Evolutionary conservation across 108 stramenopile genomes (phyloP), one percentile per base, ranked within the genome.

Genomic region (Chaetoceros muelleri): DNA sequence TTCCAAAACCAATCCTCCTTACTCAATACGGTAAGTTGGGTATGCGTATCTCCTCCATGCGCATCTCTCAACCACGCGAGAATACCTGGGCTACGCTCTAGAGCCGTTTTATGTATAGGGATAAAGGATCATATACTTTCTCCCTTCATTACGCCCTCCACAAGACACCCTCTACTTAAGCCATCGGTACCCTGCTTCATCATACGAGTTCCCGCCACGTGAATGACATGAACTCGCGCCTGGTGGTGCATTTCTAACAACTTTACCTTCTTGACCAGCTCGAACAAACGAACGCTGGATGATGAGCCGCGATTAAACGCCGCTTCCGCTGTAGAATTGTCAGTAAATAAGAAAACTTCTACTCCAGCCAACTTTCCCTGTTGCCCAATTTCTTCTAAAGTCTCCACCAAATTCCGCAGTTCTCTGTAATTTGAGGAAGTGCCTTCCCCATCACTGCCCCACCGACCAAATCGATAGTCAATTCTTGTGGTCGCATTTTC

Each of bases 111-210:
- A 40, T 40, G 34, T 40, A 40, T 40, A 40, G 34, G 34, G 34
- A 40, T 40, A 13, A 40, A 40, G 13, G 34, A 40, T 13, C 8
- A 10, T 13, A 40, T 40, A 13, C 8, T 40, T 40, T 40, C 13
- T 40, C 34, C 34, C 5, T 5, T 13, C 34, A 40, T 40, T 10
- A 40, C 34, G 5, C 34, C 34, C 34, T 5, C 34, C 5, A 13
- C 13, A 10, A 40, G 13, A 13, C 13, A 10, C 8, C 57, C 57
- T 5, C 65, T 55, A 21, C 57, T 51, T 16, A 66, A 51, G 2
- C 65, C 65, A 28, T 66, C 65, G 16, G 65, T 66, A 5, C 65
- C 58, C 28, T 66, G 57, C 17, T 8, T 29, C 22, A 66, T 66
- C 57, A 66, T 66, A 1, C 46, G 25, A 7, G 18, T 28, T 3